A percentile compares a stretch with the other conserved stretches of the same genome.
Conservation (phyloP, 2,329 filamentous ascomycete genomes). For the Colletotrichum sp. region DNA sequence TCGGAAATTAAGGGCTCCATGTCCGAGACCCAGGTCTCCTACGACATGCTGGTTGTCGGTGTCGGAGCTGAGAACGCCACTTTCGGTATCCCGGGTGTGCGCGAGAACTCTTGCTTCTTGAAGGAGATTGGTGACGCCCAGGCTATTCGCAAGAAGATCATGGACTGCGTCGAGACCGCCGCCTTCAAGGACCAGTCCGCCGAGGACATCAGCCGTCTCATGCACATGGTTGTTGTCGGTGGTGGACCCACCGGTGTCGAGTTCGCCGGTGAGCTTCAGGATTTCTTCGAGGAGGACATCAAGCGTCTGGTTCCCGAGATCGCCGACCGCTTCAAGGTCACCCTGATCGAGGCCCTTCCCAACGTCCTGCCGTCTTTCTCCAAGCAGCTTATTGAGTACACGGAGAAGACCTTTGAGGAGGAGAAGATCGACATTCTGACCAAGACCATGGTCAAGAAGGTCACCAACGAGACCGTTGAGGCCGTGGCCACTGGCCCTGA, state of each 20-base stretch:
- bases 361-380: slow-evolving; percentile 98
- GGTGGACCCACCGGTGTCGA: slow-evolving; percentile 97
- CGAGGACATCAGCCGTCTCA: slow-evolving; percentile 88
- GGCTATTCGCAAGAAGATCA: slow-evolving; percentile 96
- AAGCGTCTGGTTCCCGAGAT: slow-evolving; percentile 98
- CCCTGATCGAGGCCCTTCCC: slow-evolving; percentile 94
- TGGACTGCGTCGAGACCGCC: slow-evolving; percentile 99
- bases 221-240: slow-evolving; percentile 97
- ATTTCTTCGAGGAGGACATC: slow-evolving; percentile 98
- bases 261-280: slow-evolving; percentile 96
- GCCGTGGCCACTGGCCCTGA: slow-evolving; percentile 83
- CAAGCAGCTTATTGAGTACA: slow-evolving; percentile 99
- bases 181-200: slow-evolving; percentile 94
- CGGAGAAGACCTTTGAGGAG: slow-evolving; percentile 98
- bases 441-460: slow-evolving; percentile 99
- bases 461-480: slow-evolving; percentile 91
- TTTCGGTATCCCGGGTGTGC: slow-evolving; percentile 95
- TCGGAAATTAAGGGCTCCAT: slow-evolving; percentile 89
- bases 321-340: slow-evolving; percentile 93
- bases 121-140: slow-evolving; percentile 98
- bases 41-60: slow-evolving; percentile 97
- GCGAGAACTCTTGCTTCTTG: slow-evolving; percentile 94
- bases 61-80: slow-evolving; percentile 98
- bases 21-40: slow-evolving; percentile 86
- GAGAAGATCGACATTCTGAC: slow-evolving; percentile 97